Evolutionary conservation across 768 basidiomycete genomes (phyloP).

Genomic region (Leccinum boreale): DNA sequence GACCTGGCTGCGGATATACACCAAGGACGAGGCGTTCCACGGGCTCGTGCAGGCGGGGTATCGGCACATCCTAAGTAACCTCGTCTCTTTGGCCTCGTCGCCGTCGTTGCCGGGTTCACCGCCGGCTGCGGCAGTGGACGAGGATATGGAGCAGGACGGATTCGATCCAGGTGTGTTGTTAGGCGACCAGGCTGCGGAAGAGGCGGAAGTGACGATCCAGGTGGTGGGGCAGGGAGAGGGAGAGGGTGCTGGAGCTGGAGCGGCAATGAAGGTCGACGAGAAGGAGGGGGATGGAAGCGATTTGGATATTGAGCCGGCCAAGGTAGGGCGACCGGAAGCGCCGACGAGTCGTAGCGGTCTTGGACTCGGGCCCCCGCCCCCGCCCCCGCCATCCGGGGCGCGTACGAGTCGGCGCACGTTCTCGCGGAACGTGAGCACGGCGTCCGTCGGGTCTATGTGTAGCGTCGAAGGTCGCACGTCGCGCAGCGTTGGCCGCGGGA

Average conservation of each 20-base stretch:
- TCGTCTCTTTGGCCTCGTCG: constrained; percentile 8
- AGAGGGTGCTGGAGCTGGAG: neutral
- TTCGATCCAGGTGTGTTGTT: constrained; percentile 11
- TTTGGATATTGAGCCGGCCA: constrained; percentile 29
- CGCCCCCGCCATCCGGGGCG: neutral
- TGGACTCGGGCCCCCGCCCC: neutral
- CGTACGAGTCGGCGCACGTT: constrained; percentile 11
- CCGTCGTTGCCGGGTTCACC: neutral
- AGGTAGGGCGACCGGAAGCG: neutral
- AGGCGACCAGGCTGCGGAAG: neutral
- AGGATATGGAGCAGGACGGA: constrained; percentile 10
- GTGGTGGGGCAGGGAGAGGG: neutral
- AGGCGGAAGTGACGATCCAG: neutral
- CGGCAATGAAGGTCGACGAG: neutral
- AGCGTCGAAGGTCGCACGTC: neutral
- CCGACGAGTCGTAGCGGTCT: neutral
- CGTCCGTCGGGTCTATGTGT: neutral
- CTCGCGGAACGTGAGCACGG: constrained; percentile 16
- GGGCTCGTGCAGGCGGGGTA: constrained; percentile 70
- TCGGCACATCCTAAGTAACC: constrained; percentile 37
- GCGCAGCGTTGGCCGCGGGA: constrained; percentile 11
- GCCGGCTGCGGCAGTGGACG: neutral
- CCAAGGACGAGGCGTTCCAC: constrained; percentile 54
- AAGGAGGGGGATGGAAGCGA: neutral
- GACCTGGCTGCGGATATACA: constrained; percentile 64